These are phyloP conservation scores for Tripterygium wilfordii DNA, from an alignment of 177 flowering plant genomes.

Conservation along the genomic window DNA sequence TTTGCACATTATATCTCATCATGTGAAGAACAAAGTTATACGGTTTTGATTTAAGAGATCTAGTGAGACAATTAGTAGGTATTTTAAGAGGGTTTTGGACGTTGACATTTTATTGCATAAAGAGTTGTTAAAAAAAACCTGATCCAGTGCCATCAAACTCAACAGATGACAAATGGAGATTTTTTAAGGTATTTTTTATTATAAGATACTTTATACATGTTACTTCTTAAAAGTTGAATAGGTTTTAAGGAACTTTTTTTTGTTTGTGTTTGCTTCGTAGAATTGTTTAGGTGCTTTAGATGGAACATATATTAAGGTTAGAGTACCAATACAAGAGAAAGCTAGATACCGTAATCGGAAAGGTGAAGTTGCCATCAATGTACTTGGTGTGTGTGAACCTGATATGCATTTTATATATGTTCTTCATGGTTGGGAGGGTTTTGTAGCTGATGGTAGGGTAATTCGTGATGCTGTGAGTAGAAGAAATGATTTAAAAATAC, in stretches of 20 bases:
- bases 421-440: neutral
- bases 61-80: conserved; percentile 7
- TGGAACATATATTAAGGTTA: neutral
- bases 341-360: neutral
- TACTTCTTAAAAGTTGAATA: too few relatives aligned
- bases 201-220: neutral
- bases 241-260: neutral
- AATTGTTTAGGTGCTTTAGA: neutral
- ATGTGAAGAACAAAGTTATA: conserved; percentile 4
- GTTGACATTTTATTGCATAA: neutral
- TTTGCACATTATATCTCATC: conserved; percentile 4
- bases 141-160: neutral
- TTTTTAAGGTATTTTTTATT: conserved; percentile 1
- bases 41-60: conserved; percentile 1
- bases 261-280: neutral
- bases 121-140: neutral
- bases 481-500: neutral
- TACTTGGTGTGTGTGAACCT: neutral
- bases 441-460: neutral
- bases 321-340: neutral
- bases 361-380: neutral
- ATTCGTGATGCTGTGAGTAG: neutral
- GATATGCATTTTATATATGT: neutral
- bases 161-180: conserved; percentile 4
- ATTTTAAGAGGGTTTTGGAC: neutral